Evolutionary conservation across 768 basidiomycete species (phyloP), one percentile per base, ranked within the genome.

Genomic region (Agaricus bisporus): DNA sequence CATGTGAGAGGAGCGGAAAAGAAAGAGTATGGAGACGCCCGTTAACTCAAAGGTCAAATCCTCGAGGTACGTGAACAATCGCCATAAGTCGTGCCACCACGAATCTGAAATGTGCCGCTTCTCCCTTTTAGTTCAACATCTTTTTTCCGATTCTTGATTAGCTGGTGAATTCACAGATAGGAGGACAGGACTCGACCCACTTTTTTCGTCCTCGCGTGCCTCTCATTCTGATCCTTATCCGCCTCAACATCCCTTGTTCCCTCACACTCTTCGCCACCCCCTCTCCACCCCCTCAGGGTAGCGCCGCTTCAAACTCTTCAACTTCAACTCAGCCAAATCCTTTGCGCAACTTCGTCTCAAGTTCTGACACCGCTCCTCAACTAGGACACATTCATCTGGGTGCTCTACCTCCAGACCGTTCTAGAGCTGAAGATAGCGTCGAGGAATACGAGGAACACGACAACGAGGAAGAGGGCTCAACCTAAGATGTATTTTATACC

Each of bases 401-500:
- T 26, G 45, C 22, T 48, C 32, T 15, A 12, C 25, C 46, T 17
- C 47, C 51, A 15, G n/a, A 38, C 17, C 14, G 15, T 35, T 52
- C 43, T 18, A 17, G 12, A 38, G 10, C 12, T 28, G 22, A 41
- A 29, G 45, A 39, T 26, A 22, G n/a, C 12, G 22, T n/a, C 18
- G 18, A 49, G 11, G 45, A 43, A 20, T 39, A 51, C 32, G 49
- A 51, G 15, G 41, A n/a, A n/a, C n/a, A n/a, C n/a, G n/a, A n/a
- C n/a, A n/a, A 42, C 5, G 58, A 51, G 29, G 59, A 60, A 29
- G 64, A 65, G 22, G 55, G 61, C 35, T 54, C 53, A 17, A 15
- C 52, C 4, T 45, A 47, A n/a, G 80, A 80, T 59, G 69, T 76
- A 22, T 88, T 83, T 66, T 88, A 81, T 64, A 88, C 85, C 1